phyloP scores from a whole-genome alignment of 441 rosid genomes.

The Dalechampia spathulata region DNA sequence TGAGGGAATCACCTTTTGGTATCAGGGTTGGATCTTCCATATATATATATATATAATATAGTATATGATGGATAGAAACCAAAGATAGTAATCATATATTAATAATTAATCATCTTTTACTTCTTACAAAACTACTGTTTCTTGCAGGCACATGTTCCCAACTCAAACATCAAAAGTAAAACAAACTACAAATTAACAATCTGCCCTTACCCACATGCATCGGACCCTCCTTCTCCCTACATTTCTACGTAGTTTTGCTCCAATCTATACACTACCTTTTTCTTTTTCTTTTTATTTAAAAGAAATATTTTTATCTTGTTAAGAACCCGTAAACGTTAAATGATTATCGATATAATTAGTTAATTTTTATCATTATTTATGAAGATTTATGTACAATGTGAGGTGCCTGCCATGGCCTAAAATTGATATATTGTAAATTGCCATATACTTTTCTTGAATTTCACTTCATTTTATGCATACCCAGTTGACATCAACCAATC shows the following conservation, averaged over 20 bases:
- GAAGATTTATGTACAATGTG: no score
- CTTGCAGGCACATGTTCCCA: slow-evolving; percentile 50
- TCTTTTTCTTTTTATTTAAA: slow-evolving; percentile 8
- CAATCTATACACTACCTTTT: neutral
- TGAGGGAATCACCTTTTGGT: no score
- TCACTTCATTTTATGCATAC: neutral
- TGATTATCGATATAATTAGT: no score
- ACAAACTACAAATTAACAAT: neutral
- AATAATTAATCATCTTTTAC: slow-evolving; percentile 50
- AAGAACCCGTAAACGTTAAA: no score
- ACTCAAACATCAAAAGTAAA: slow-evolving; percentile 6
- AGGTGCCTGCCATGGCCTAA: no score
- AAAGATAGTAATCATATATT: slow-evolving; percentile 56
- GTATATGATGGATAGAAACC: no score
- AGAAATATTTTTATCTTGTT: no score
- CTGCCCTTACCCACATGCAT: slow-evolving; percentile 14
- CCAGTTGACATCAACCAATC: neutral
- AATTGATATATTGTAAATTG: slow-evolving; percentile 1
- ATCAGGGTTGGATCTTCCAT: slow-evolving; percentile 37
- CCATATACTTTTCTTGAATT: slow-evolving; percentile 11
- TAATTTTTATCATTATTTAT: no score
- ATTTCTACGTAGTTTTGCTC: neutral
- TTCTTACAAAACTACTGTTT: slow-evolving; percentile 30
- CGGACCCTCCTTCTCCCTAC: slow-evolving; percentile 7
- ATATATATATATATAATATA: no score